Evolutionary conservation across 768 basidiomycete species (phyloP), one percentile per base, ranked within the genome.

Genomic region (Boletus subparvulus): DNA sequence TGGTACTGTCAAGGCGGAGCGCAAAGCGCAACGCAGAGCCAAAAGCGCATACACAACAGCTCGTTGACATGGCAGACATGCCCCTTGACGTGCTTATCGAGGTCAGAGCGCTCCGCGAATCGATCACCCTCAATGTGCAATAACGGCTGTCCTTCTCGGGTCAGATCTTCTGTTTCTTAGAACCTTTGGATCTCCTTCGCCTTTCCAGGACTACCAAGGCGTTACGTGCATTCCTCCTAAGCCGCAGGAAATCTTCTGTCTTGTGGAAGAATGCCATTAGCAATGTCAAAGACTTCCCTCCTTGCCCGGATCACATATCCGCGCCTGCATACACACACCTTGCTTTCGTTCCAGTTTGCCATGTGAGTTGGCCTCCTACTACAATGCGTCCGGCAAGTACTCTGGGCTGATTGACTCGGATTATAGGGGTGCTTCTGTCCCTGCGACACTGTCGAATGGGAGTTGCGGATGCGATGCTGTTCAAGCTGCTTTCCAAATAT

Each of bases 161-260:
- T 7, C 17, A 61, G 61, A 47, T 73, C 32, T 67, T 75, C 26
- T 60, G 61, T 6, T 53, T 66, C 52, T 52, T 74, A 13, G 64
- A 69, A 10, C 73, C 75, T 1, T 35, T 68, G 6, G 71, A 75
- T 49, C 54, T 75, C 9, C 65, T 75, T 24, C 56, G 70, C 28
- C 65, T 76, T 4, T 42, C 69, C n/a, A 64, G 73, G 35, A 65
- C 65, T 19, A 67, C 64, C 10, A 74, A 74, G 36, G 63, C 55
- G 7, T 63, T 75, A 12, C 65, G 73, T 17, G 35, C 32, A 8
- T 61, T 73, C 16, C 57, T 76, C 2, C 59, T 71, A 26, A 60
- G 60, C 32, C 67, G 58, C 37, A 36, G 52, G 6, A 55, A 44
- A 26, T 58, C 63, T 3, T 52, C 48, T 17, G 45, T 54, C 0